Base-by-base conservation (phyloP, 163 green algal genomes). In the Scenedesmus sp. region DNA sequence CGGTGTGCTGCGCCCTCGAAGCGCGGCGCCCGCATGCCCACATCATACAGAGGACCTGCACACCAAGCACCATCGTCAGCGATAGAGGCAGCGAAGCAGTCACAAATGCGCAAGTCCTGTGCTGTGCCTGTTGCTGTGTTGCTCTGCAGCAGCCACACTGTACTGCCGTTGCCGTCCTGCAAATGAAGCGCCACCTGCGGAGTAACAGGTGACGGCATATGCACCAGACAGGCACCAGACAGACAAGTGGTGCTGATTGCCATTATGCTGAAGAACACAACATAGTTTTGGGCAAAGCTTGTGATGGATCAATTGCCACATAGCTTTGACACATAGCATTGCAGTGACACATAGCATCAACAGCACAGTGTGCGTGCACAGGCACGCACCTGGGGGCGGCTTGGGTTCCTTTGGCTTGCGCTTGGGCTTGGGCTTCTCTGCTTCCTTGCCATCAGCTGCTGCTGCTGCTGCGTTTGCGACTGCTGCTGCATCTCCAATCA, bases 1-100 rank as follows among this genome's bases (percentile, higher is more conserved):
- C 88, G 90, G 68, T 92, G 85, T 2, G 88, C 78, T 24, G 92
- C 59, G 13, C 44, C 72, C 15, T 80, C 73, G 40, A 87, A 90
- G 9, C 82, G 81, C 0, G 90, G 81, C 26, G 94, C 91, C 61
- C 94, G 83, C 93, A 96, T 95, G 89, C 83, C 84, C 37, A 83
- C 53, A 22, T 92, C 87, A 86, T 94, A 96, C 1, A 91, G 51
- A 3, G 92, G 87, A 4, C 89, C 92, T 86, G 91, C 44, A 68
- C 80, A 59, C 30, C 26, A 72, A 70, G 80, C 43, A 56, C 20
- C n/a, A n/a, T n/a, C n/a, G n/a, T n/a, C n/a, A n/a, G 72, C 18
- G 13, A 42, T 18, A 6, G 3, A 42, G 16, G 37, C 18, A 3
- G 43, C 43, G 72, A 24, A 15, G 2, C 42, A 4, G 12, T 43